phyloP scores from a whole-genome alignment of 2,329 filamentous ascomycete species.

The Colletotrichum abscissum region DNA sequence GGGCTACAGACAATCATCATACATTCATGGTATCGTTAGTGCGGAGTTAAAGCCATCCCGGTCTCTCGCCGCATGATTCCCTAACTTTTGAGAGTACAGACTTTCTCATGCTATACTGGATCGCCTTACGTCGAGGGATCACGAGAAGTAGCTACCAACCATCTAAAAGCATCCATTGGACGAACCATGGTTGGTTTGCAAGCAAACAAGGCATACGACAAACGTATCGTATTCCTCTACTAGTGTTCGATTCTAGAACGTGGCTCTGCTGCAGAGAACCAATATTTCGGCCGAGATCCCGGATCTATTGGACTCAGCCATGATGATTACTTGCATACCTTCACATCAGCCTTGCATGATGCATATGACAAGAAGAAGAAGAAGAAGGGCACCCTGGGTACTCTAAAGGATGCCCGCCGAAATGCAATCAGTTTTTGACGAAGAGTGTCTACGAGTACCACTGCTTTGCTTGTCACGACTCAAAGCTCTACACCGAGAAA shows the following conservation, averaged over 20 bases:
- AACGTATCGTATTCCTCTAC: background rate
- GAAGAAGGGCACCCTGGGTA: background rate
- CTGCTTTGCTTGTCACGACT: background rate
- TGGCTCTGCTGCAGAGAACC: background rate
- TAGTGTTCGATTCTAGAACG: background rate
- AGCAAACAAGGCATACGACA: background rate
- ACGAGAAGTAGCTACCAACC: background rate
- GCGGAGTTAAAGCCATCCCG: too few species aligned
- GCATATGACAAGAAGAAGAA: background rate
- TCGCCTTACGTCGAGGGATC: background rate
- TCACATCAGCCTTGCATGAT: constrained; percentile 9
- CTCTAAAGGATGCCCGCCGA: background rate
- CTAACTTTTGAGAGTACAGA: background rate
- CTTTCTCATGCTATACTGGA: background rate
- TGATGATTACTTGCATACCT: background rate
- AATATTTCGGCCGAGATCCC: constrained; percentile 1
- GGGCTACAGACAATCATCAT: too few species aligned
- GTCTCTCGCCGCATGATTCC: too few species aligned
- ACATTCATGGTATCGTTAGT: too few species aligned
- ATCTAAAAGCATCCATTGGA: background rate
- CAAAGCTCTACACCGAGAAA: too few species aligned
- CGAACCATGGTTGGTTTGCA: background rate
- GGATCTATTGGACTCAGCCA: constrained; percentile 15
- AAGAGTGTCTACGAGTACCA: background rate
- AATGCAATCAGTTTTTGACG: background rate